phyloP scores from a whole-genome alignment of 148 eudicot genomes.

The Cornus controversa region DNA sequence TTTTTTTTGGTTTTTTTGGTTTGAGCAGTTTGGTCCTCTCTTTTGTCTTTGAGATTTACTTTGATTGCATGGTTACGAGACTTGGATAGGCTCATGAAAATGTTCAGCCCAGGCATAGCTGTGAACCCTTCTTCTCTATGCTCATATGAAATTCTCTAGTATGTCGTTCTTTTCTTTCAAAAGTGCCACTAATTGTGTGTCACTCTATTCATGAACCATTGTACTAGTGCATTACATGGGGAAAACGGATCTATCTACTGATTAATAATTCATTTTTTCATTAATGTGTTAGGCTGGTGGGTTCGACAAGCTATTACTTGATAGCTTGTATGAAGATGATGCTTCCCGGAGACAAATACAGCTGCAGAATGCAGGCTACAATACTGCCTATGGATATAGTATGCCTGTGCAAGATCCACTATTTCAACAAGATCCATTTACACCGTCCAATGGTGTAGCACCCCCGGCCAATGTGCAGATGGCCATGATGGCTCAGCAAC shows the following conservation, averaged over 20 bases:
- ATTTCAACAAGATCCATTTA: constrained; percentile 65
- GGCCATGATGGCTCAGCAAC: constrained; percentile 63
- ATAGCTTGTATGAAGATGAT: constrained; percentile 89
- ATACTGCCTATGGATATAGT: constrained; percentile 42
- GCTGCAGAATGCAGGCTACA: constrained; percentile 73
- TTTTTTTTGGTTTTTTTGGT: too few relatives aligned
- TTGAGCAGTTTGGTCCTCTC: too few relatives aligned
- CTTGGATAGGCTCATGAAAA: too few relatives aligned
- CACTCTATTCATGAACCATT: neutral
- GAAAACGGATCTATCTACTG: neutral
- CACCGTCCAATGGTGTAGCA: constrained; percentile 49
- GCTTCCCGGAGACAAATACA: constrained; percentile 72
- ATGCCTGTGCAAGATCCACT: constrained; percentile 45
- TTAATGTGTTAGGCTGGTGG: constrained; percentile 66
- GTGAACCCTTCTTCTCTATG: too few relatives aligned
- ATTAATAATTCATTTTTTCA: neutral
- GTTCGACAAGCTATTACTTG: constrained; percentile 76
- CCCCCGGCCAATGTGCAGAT: constrained; percentile 86
- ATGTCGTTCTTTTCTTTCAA: too few relatives aligned
- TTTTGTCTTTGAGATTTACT: too few relatives aligned
- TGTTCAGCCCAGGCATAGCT: too few relatives aligned
- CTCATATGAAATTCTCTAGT: too few relatives aligned
- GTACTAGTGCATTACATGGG: neutral
- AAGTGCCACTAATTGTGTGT: too few relatives aligned
- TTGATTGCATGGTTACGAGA: too few relatives aligned